Evolutionary conservation across 2,329 filamentous ascomycete species (phyloP).

Genomic region (Colletotrichum spaethianum): DNA sequence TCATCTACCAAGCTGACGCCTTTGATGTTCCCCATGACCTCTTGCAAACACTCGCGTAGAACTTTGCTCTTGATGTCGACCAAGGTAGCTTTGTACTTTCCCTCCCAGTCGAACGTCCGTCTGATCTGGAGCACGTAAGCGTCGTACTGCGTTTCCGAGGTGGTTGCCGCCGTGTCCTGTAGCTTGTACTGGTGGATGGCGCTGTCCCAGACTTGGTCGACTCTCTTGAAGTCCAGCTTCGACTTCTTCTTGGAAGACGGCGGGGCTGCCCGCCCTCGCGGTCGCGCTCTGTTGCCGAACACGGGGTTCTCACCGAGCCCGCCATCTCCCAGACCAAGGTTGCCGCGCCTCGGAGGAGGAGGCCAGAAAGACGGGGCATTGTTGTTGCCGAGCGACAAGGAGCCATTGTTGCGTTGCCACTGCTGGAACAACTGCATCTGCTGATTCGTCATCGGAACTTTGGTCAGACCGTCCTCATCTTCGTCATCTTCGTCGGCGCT

Average conservation of each 20-base stretch:
- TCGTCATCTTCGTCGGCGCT: background rate
- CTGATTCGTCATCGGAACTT: conserved; percentile 12
- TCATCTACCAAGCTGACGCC: conserved; percentile 86
- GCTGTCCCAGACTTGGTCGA: conserved; percentile 69
- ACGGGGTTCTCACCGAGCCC: background rate
- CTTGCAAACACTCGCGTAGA: conserved; percentile 78
- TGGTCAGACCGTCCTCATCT: background rate
- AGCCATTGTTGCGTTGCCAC: conserved; percentile 11
- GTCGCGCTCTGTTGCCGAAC: background rate
- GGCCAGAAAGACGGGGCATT: background rate
- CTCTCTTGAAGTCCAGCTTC: conserved; percentile 62
- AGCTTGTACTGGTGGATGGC: conserved; percentile 66
- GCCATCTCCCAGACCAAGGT: background rate
- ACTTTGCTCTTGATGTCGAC: conserved; percentile 90
- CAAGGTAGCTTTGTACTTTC: conserved; percentile 79
- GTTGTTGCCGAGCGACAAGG: background rate
- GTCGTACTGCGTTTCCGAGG: conserved; percentile 73
- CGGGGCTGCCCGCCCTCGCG: background rate
- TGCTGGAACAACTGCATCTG: conserved; percentile 27
- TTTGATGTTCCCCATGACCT: conserved; percentile 83
- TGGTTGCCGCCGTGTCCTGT: conserved; percentile 65
- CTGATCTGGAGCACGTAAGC: conserved; percentile 88
- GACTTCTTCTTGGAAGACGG: background rate
- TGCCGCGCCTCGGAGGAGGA: conserved; percentile 9
- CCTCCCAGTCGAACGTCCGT: conserved; percentile 86